These are phyloP conservation scores for Hypoxylon lienhwacheense DNA, from an alignment of 495 filamentous ascomycete species.

Conservation along the genomic window DNA sequence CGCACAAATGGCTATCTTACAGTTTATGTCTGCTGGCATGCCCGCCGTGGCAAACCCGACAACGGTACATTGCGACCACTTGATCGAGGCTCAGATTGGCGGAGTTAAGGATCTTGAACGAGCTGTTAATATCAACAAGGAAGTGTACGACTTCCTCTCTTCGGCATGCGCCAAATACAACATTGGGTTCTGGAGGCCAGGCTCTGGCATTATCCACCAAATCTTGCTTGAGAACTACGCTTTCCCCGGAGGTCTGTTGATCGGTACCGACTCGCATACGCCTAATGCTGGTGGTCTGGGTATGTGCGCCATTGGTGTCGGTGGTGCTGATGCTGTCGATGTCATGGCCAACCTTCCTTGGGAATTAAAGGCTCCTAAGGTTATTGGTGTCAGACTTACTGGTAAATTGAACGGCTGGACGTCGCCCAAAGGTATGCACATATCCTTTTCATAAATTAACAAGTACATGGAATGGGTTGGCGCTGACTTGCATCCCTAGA, in stretches of 20 bases:
- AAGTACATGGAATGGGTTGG: neutral
- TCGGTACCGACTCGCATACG: constrained; percentile 98
- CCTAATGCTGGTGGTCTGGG: constrained; percentile 97
- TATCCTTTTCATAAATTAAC: neutral
- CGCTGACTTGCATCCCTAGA: constrained; percentile 51
- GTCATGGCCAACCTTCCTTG: constrained; percentile 98
- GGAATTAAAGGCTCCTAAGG: constrained; percentile 97
- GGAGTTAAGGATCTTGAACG: constrained; percentile 92
- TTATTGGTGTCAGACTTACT: constrained; percentile 94
- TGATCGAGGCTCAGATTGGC: constrained; percentile 97
- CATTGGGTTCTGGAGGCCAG: constrained; percentile 99
- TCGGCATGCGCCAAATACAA: constrained; percentile 97
- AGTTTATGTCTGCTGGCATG: constrained; percentile 99
- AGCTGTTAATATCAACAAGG: constrained; percentile 95
- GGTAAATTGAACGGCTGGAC: constrained; percentile 92
- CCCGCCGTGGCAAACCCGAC: constrained; percentile 90
- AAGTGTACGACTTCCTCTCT: constrained; percentile 98
- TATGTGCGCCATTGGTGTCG: constrained; percentile 95
- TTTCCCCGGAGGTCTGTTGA: constrained; percentile 96
- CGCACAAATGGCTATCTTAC: constrained; percentile 98
- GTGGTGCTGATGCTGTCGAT: constrained; percentile 98
- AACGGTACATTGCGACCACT: constrained; percentile 98
- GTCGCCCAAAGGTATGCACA: constrained; percentile 71
- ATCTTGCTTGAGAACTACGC: constrained; percentile 98
- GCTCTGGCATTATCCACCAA: constrained; percentile 99